These are phyloP conservation scores for Torulaspora maleeae DNA, from an alignment of 805 yeast species.

Conservation along the genomic window DNA sequence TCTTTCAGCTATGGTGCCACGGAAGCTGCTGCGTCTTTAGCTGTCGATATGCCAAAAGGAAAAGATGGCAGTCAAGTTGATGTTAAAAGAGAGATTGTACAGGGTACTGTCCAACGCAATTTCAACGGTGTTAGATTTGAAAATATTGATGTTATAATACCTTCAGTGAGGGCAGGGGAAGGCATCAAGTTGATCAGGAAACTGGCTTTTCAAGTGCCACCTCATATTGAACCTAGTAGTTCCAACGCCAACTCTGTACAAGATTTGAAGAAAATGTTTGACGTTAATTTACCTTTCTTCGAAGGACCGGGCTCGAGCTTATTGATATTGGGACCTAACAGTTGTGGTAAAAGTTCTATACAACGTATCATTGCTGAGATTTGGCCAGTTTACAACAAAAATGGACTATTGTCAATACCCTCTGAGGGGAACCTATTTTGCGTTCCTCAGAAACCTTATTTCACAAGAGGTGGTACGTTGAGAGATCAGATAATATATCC, in stretches of 20 bases:
- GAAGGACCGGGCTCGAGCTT: conserved; percentile 54
- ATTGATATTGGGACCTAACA: conserved; percentile 80
- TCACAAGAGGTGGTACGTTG: conserved; percentile 68
- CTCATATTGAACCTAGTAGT: conserved; percentile 26
- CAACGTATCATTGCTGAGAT: conserved; percentile 78
- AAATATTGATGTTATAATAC: conserved; percentile 75
- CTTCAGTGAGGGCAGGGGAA: conserved; percentile 55
- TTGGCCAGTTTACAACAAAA: conserved; percentile 75
- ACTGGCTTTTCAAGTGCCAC: conserved; percentile 51
- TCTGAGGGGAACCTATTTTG: conserved; percentile 62
- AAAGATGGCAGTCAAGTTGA: conserved; percentile 5
- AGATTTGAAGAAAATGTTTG: conserved; percentile 27
- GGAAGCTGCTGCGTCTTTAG: conserved; percentile 18
- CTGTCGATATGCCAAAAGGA: conserved; percentile 2
- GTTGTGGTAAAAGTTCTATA: conserved; percentile 85
- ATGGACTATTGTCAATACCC: conserved; percentile 79
- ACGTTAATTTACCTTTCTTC: conserved; percentile 26
- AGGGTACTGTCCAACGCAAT: conserved; percentile 75
- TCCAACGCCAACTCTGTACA: conserved; percentile 37
- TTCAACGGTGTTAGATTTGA: conserved; percentile 80
- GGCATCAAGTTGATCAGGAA: conserved; percentile 60
- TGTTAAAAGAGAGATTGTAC: conserved; percentile 44
- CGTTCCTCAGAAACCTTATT: conserved; percentile 83
- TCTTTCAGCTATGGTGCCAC: conserved; percentile 39
- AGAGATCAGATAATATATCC: conserved; percentile 93